These are phyloP conservation scores for Mytilinidion resinicola DNA, from an alignment of 495 filamentous ascomycete species.

Conservation along the genomic window DNA sequence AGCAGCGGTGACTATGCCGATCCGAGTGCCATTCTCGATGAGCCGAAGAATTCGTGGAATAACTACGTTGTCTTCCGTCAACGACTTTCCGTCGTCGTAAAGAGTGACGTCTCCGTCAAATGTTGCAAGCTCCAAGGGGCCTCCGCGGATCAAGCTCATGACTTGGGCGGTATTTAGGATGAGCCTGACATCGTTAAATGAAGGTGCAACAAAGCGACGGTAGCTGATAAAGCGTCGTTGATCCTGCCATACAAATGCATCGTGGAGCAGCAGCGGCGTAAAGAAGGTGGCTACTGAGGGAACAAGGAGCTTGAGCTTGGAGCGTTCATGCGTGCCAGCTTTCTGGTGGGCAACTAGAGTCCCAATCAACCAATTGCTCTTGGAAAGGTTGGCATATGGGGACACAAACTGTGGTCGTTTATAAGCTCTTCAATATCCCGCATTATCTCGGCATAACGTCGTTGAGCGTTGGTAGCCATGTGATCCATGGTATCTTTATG, in stretches of 20 bases:
- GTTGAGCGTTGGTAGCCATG: constrained; percentile 61
- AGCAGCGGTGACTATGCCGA: constrained; percentile 95
- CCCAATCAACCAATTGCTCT: not conserved
- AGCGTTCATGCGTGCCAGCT: constrained; percentile 55
- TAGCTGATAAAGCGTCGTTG: constrained; percentile 75
- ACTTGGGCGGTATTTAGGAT: constrained; percentile 93
- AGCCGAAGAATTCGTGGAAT: constrained; percentile 71
- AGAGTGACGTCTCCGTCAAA: constrained; percentile 98
- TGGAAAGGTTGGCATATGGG: no score
- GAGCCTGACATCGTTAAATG: constrained; percentile 93
- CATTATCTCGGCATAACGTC: constrained; percentile 91
- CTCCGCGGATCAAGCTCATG: constrained; percentile 66
- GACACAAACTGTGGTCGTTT: constrained; percentile 73
- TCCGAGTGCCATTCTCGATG: constrained; percentile 54
- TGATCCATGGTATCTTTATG: constrained; percentile 53
- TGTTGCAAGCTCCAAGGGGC: constrained; percentile 73
- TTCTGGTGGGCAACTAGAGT: constrained; percentile 59
- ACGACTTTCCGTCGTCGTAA: constrained; percentile 83
- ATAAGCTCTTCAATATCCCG: constrained; percentile 87
- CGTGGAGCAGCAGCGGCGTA: constrained; percentile 74
- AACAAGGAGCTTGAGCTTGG: constrained; percentile 88
- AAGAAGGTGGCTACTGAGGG: constrained; percentile 88
- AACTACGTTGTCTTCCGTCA: constrained; percentile 66
- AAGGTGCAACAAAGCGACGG: constrained; percentile 89
- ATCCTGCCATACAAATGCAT: constrained; percentile 90